Evolutionary conservation across 1,139 yeast species (phyloP).

Genomic region (Saccharomycopsis phalli): DNA sequence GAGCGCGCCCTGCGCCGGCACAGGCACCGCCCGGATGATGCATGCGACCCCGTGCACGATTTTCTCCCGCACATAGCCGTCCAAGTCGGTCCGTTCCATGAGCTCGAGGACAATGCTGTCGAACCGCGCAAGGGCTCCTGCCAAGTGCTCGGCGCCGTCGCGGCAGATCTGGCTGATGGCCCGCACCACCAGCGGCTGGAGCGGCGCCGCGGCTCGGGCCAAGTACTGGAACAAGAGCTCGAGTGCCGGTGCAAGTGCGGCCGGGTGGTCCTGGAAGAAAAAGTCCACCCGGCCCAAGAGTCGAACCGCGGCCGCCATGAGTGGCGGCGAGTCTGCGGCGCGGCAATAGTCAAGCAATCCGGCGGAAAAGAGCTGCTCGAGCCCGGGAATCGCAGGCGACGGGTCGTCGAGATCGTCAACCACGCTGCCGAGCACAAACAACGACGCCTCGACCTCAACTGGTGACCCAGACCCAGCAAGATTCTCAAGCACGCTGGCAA

Average conservation of each 20-base stretch:
- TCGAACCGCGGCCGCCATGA: constrained; percentile 39
- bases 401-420: constrained; percentile 25
- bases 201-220: constrained; percentile 24
- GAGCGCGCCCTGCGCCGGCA: constrained; percentile 42
- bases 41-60: constrained; percentile 54
- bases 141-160: constrained; percentile 42
- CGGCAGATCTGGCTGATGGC: constrained; percentile 56
- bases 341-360: constrained; percentile 4
- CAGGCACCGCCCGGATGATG: constrained; percentile 44
- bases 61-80: constrained; percentile 48
- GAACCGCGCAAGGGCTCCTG: constrained; percentile 42
- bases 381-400: not conserved
- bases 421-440: constrained; percentile 48
- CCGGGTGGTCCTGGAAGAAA: constrained; percentile 37
- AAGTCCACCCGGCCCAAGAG: constrained; percentile 48
- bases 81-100: constrained; percentile 38
- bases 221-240: constrained; percentile 38
- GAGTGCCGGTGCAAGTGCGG: constrained; percentile 40
- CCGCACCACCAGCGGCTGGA: constrained; percentile 40
- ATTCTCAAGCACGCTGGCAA: constrained; percentile 32
- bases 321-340: constrained; percentile 23
- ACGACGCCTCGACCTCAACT: constrained; percentile 49
- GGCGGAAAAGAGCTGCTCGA: not conserved
- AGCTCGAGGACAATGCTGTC: constrained; percentile 44
- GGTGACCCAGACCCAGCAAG: constrained; percentile 21